Evolutionary conservation across 768 basidiomycete species (phyloP), one percentile per base, ranked within the genome.

Genomic region (Lactifluus echinatus): DNA sequence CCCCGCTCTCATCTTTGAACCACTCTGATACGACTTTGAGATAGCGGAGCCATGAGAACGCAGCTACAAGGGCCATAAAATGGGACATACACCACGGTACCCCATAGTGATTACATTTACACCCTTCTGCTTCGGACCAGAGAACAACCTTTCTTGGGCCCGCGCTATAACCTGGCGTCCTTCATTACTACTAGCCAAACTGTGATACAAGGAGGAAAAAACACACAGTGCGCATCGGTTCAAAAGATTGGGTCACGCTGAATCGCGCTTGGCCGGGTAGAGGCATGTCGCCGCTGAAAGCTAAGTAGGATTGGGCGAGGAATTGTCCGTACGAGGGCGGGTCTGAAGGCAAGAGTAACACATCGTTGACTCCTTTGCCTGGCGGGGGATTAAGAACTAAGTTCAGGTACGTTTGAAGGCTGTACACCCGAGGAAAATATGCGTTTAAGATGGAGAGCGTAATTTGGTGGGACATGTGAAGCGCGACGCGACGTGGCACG

Each of bases 61-160:
- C 28, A 8, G 21, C 42, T 15, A 29, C 24, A 26, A 48, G 21
- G 23, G 24, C 8, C 12, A 39, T 8, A 14, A 14, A 15, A 49
- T 21, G 40, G n/a, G 24, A 66, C 77, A 57, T 63, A 83, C 86
- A 51, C 77, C 69, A 29, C 78, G 73, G 67, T 88, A 90, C 2
- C 89, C 89, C 12, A 74, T 61, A 0, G 83, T 83, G 29, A 91
- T 77, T 1, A 89, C 73, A 63, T 89, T 85, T 1, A 73, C 71
- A 15, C 75, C 68, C 31, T 71, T 72, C 46, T 55, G 48, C 24
- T 66, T 73, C 46, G 67, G 62, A 21, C 64, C 62, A 5, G 66
- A 67, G 47, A 87, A 77, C 8, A 88, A 67, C 36, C 71, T 74
- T 53, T 76, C 76, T 63, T 86, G 84, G 4, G 80, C 82, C 57